phyloP scores from a whole-genome alignment of 2,329 filamentous ascomycete species.

The Alternaria consortialis region DNA sequence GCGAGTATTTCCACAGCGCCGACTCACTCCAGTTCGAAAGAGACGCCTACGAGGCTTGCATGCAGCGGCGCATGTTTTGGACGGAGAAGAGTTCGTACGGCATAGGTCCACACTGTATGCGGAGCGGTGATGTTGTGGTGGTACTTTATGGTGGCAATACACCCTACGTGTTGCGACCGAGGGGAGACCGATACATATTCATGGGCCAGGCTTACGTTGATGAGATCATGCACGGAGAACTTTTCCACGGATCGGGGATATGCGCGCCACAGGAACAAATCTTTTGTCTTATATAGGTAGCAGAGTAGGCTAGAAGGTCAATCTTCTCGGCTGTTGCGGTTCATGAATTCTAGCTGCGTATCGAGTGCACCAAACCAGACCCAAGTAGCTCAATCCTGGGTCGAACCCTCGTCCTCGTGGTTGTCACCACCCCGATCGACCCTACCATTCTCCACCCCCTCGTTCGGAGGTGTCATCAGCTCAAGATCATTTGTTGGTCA shows the following conservation, averaged over 20 bases:
- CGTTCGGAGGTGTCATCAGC: no score
- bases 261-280: background rate
- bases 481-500: no score
- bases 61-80: conserved; percentile 7
- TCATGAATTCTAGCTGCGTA: no score
- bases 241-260: background rate
- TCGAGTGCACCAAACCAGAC: no score
- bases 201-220: conserved; percentile 19
- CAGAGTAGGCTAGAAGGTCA: background rate
- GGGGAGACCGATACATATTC: conserved; percentile 1
- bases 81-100: conserved; percentile 6
- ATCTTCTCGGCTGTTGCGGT: background rate
- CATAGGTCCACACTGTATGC: conserved; percentile 14
- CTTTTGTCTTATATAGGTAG: background rate
- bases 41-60: background rate
- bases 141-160: conserved; percentile 18
- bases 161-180: conserved; percentile 12
- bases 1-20: background rate
- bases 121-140: conserved; percentile 13
- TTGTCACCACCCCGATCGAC: no score
- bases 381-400: no score
- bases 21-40: background rate
- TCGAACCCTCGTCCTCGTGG: no score
- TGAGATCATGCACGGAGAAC: conserved; percentile 13
- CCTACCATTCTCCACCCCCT: no score